Evolutionary conservation across 495 filamentous ascomycete genomes (phyloP).

Genomic region (Gamarada debralockiae): DNA sequence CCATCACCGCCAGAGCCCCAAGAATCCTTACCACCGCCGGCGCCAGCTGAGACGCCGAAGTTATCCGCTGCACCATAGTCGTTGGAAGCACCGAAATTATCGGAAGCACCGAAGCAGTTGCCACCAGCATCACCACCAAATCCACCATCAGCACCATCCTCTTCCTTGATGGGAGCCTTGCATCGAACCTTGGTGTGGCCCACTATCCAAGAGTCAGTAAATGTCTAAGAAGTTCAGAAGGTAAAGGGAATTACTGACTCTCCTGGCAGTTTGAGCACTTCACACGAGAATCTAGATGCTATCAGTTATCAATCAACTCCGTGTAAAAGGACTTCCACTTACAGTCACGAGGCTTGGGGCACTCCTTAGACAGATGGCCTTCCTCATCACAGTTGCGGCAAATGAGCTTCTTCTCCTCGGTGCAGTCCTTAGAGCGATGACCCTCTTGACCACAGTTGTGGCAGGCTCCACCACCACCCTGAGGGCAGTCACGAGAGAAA

Average conservation of each 20-base stretch:
- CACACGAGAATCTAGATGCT: constrained; percentile 9
- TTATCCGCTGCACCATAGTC: too few relatives aligned
- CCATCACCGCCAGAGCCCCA: not conserved
- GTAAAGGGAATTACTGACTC: constrained; percentile 8
- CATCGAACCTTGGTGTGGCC: constrained; percentile 23
- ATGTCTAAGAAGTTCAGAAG: not conserved
- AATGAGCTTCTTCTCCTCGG: constrained; percentile 39
- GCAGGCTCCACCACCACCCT: constrained; percentile 26
- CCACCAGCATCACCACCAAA: too few relatives aligned
- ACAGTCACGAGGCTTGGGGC: constrained; percentile 73
- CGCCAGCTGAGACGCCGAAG: too few relatives aligned
- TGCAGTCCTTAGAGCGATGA: constrained; percentile 39
- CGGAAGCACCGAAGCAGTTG: not conserved
- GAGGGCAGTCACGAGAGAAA: constrained; percentile 78
- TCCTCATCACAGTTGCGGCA: constrained; percentile 72
- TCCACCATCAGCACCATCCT: not conserved
- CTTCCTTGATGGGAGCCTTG: constrained; percentile 10
- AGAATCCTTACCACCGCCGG: too few relatives aligned
- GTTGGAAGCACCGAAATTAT: not conserved
- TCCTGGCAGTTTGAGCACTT: constrained; percentile 23
- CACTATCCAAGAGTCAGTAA: constrained; percentile 3
- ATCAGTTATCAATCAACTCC: not conserved
- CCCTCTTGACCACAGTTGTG: constrained; percentile 24
- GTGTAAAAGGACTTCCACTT: constrained; percentile 21
- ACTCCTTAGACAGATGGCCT: constrained; percentile 72